Percentiles rank a stretch among this genome's conserved stretches.
phyloP scores from a whole-genome alignment of 2,329 filamentous ascomycete genomes.

The Ophiostoma sp. region DNA sequence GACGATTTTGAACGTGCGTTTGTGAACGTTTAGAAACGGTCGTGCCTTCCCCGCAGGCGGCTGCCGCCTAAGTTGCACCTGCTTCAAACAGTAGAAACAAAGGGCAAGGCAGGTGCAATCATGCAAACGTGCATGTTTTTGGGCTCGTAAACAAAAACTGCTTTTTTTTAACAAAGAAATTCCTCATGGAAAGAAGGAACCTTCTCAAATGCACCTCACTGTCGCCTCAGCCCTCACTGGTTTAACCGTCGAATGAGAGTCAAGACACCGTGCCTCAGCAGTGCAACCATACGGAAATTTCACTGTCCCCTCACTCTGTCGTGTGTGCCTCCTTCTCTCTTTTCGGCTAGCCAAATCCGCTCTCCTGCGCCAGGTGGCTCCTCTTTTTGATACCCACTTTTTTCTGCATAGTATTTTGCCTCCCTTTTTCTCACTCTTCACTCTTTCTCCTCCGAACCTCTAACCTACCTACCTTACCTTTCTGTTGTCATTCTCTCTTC shows the following conservation, averaged over 20 bases:
- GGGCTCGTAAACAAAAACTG: background rate
- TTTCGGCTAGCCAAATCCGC: conserved; percentile 23
- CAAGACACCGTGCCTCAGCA: background rate
- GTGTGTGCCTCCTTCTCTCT: background rate
- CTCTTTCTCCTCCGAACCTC: background rate
- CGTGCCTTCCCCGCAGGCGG: background rate
- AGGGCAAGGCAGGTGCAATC: background rate
- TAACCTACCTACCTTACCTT: background rate
- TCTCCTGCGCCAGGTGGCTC: conserved; percentile 14
- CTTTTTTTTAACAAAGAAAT: background rate
- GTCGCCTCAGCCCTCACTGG: background rate
- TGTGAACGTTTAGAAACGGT: background rate
- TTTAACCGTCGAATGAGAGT: background rate
- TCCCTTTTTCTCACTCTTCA: conserved; percentile 25
- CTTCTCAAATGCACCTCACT: background rate
- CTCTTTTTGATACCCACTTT: conserved; percentile 24
- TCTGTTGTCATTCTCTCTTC: conserved; percentile 3
- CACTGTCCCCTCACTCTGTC: background rate
- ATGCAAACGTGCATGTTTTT: background rate
- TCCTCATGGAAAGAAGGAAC: background rate
- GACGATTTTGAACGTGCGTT: background rate
- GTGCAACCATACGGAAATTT: conserved; percentile 2
- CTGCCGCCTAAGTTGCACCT: background rate
- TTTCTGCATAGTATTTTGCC: conserved; percentile 19
- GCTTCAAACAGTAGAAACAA: background rate